A percentile compares a stretch with the other conserved stretches of the same genome.
Evolutionary conservation across 2,329 filamentous ascomycete species (phyloP).

Genomic region (Trichoderma harzianum): DNA sequence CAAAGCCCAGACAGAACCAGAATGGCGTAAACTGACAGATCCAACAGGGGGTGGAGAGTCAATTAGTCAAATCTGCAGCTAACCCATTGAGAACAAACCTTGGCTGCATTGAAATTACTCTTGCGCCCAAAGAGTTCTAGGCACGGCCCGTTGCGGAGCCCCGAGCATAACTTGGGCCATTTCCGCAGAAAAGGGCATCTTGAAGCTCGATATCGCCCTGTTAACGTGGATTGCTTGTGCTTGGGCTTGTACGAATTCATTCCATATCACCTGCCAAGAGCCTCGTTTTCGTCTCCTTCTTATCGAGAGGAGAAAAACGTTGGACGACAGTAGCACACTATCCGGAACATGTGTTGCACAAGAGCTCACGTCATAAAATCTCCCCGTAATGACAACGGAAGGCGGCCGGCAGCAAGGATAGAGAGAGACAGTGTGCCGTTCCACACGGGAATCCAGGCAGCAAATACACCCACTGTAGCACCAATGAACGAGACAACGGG

Average conservation of each 20-base stretch:
- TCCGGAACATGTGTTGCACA: not conserved
- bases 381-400: not conserved
- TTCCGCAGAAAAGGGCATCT: not conserved
- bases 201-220: not conserved
- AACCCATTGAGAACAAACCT: not conserved
- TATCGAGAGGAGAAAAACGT: not conserved
- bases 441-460: not conserved
- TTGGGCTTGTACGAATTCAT: not conserved
- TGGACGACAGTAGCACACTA: not conserved
- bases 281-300: not conserved
- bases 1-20: not conserved
- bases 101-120: constrained; percentile 9
- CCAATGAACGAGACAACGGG: not conserved
- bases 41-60: not conserved
- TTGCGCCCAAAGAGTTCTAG: constrained; percentile 16
- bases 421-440: not conserved
- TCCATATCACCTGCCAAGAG: not conserved
- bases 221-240: not conserved
- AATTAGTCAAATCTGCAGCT: no score
- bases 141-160: constrained; percentile 19
- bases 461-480: no score
- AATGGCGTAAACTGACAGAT: not conserved
- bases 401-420: not conserved
- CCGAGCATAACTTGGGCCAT: not conserved
- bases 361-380: not conserved